Evolutionary conservation across 345 rosid species (phyloP).

Genomic region (Triadica sebifera): DNA sequence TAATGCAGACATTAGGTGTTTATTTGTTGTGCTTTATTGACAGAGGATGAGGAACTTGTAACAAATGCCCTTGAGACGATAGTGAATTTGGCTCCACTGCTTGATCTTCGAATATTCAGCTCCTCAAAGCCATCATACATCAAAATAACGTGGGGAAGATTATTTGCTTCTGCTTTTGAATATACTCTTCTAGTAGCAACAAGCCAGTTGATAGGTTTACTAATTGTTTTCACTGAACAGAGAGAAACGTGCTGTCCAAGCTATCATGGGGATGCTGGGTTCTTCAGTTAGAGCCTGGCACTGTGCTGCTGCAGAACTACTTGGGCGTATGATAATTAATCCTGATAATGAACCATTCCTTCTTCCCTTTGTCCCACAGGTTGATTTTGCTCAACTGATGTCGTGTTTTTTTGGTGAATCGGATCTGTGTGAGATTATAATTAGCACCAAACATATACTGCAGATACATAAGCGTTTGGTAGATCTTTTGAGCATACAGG

Average conservation of each 20-base stretch:
- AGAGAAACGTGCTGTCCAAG: constrained; percentile 82
- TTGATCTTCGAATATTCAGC: constrained; percentile 93
- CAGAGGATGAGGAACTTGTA: constrained; percentile 98
- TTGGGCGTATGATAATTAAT: constrained; percentile 92
- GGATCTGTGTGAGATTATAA: constrained; percentile 8
- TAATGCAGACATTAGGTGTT: constrained; percentile 3
- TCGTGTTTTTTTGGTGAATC: background rate
- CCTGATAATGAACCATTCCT: constrained; percentile 96
- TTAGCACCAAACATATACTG: constrained; percentile 13
- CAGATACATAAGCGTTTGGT: constrained; percentile 91
- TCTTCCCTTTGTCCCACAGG: constrained; percentile 86
- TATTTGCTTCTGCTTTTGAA: constrained; percentile 13
- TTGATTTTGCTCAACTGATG: constrained; percentile 16
- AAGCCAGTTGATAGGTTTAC: constrained; percentile 16
- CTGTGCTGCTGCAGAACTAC: constrained; percentile 91
- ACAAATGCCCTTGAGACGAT: constrained; percentile 90
- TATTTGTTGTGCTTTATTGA: constrained; percentile 3
- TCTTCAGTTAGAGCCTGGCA: constrained; percentile 88
- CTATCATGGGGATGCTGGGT: constrained; percentile 77
- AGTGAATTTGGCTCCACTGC: constrained; percentile 87
- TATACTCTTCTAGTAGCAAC: constrained; percentile 13
- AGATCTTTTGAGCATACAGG: constrained; percentile 76
- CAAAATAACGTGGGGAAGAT: constrained; percentile 65
- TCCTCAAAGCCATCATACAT: constrained; percentile 74
- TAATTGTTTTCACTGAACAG: constrained; percentile 42